phyloP scores from a whole-genome alignment of 78 protist genomes.

The Chrysochromulina tobinii region DNA sequence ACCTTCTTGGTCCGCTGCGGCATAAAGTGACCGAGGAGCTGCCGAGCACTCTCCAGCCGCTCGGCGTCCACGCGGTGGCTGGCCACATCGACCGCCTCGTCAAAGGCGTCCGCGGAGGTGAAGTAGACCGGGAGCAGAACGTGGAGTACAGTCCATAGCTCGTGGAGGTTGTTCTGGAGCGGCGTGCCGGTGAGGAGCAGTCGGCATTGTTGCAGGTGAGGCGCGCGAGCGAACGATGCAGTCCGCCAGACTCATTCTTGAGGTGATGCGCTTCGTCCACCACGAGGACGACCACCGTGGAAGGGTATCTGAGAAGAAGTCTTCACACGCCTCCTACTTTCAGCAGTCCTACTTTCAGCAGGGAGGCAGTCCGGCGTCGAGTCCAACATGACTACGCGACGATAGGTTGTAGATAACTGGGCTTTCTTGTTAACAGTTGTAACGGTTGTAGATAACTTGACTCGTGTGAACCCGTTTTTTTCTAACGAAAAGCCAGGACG shows the following conservation, averaged over 20 bases:
- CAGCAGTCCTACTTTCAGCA: no score
- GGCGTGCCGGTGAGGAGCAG: constrained; percentile 72
- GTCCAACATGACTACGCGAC: no score
- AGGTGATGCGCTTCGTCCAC: constrained; percentile 9
- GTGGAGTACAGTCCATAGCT: constrained; percentile 54
- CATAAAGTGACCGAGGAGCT: no score
- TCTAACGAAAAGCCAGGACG: no score
- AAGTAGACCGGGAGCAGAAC: not conserved
- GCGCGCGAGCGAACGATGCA: no score
- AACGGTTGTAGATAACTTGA: no score
- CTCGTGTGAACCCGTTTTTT: no score
- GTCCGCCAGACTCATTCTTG: not conserved
- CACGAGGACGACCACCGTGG: not conserved
- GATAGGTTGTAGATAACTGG: no score
- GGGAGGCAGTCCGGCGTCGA: no score
- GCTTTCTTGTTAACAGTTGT: no score
- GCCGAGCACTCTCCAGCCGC: no score
- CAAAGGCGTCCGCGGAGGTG: constrained; percentile 26
- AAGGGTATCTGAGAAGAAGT: not conserved
- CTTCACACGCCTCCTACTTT: not conserved
- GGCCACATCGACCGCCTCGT: not conserved
- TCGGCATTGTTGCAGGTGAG: not conserved
- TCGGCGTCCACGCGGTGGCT: not conserved
- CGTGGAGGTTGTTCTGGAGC: constrained; percentile 60
- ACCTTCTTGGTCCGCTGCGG: constrained; percentile 78